phyloP scores from a whole-genome alignment of 257 asterid genomes.

The Oldenlandia corymbosa region DNA sequence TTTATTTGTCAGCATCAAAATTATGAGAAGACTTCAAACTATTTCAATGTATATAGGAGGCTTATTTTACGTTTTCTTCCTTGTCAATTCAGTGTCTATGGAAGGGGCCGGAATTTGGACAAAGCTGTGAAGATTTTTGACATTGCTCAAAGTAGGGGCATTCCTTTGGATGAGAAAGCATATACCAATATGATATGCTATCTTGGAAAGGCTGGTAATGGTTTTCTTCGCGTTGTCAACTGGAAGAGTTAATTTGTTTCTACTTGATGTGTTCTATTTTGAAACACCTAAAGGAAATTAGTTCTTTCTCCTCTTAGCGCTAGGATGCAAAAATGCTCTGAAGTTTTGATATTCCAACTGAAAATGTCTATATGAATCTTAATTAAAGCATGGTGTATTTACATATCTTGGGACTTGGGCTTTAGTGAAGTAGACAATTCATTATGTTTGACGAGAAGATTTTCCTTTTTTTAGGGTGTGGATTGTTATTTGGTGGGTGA shows the following conservation, averaged over 20 bases:
- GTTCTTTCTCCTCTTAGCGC: background rate
- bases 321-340: background rate
- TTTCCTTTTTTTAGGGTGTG: background rate
- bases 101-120: constrained; percentile 65
- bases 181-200: constrained; percentile 76
- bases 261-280: background rate
- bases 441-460: background rate
- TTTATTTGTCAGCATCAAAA: constrained; percentile 5
- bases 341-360: background rate
- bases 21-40: constrained; percentile 7
- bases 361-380: background rate
- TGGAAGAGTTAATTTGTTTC: background rate
- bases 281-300: background rate
- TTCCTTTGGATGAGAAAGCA: constrained; percentile 76
- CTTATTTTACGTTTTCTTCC: constrained; percentile 14
- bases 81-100: constrained; percentile 63
- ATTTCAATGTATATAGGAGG: constrained; percentile 12
- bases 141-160: constrained; percentile 52
- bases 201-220: constrained; percentile 84
- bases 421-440: background rate
- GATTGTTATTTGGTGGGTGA: background rate
- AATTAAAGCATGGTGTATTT: background rate
- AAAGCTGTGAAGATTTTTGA: constrained; percentile 68
- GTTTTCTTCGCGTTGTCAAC: background rate
- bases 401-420: background rate